phyloP scores from a whole-genome alignment of 176 grass and related monocot genomes.

The Tillandsia fasciculata region DNA sequence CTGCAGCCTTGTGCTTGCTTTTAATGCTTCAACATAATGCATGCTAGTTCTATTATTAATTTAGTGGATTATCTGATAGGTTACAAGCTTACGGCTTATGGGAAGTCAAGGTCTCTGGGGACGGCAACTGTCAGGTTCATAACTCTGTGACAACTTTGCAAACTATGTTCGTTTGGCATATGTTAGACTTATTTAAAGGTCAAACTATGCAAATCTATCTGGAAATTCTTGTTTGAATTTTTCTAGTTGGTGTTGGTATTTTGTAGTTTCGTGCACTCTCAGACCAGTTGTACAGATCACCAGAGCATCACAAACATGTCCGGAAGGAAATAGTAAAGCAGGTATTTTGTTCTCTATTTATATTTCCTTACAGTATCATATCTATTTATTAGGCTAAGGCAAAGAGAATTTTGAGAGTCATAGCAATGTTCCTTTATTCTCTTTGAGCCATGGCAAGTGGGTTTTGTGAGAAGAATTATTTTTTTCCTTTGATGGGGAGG shows the following conservation, averaged over 20 bases:
- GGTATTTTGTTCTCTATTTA: constrained; percentile 31
- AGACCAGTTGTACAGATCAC: constrained; percentile 79
- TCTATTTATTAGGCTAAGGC: background rate
- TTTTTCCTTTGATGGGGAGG: background rate
- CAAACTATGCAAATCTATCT: background rate
- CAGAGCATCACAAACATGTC: constrained; percentile 87
- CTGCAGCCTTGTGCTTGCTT: constrained; percentile 16
- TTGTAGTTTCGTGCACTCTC: constrained; percentile 94
- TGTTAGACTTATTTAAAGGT: constrained; percentile 1
- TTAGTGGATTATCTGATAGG: constrained; percentile 37
- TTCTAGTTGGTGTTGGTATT: constrained; percentile 6
- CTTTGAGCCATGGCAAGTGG: background rate
- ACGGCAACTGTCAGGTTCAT: constrained; percentile 95
- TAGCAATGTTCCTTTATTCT: background rate
- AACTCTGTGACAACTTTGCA: constrained; percentile 1
- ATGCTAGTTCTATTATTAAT: constrained; percentile 6
- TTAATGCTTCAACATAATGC: constrained; percentile 1
- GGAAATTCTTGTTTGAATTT: constrained; percentile 10
- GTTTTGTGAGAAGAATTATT: background rate
- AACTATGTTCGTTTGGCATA: constrained; percentile 10
- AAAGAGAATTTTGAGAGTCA: constrained; percentile 8
- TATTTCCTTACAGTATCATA: background rate
- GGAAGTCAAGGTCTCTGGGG: constrained; percentile 84
- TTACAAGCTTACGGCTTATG: constrained; percentile 78
- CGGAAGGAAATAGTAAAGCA: constrained; percentile 97